Evolutionary conservation across 257 asterid genomes (phyloP).

Genomic region (Solanum ossicruentum): DNA sequence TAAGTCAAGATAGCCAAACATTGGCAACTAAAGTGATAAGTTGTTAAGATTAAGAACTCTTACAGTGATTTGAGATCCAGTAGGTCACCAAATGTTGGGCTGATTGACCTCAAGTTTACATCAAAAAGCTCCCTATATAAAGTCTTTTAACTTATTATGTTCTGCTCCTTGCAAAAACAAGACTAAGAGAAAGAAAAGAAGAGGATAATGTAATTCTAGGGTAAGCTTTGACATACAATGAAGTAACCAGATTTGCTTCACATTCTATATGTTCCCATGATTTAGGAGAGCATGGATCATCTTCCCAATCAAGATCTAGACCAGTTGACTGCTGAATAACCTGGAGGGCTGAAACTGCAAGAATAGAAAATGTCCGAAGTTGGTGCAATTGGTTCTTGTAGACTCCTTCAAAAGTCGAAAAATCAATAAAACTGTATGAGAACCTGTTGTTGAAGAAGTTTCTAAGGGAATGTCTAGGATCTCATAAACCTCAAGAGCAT

Average conservation of each 20-base stretch:
- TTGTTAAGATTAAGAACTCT: constrained; percentile 2
- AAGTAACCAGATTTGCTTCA: constrained; percentile 72
- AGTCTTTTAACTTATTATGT: neutral
- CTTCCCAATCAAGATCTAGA: constrained; percentile 72
- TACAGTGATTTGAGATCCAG: constrained; percentile 77
- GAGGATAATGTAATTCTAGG: neutral
- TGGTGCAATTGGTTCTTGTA: neutral
- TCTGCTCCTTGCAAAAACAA: neutral
- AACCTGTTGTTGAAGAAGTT: constrained; percentile 87
- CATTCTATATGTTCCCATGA: constrained; percentile 80
- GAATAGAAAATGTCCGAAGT: neutral
- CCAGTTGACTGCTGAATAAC: constrained; percentile 76
- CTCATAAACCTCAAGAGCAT: constrained; percentile 82
- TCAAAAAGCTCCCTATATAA: constrained; percentile 52
- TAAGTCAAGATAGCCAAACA: neutral
- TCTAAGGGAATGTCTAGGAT: constrained; percentile 63
- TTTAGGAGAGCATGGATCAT: constrained; percentile 82
- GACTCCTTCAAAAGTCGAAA: neutral
- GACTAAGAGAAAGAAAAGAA: neutral
- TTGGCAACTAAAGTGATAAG: neutral
- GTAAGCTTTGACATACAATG: constrained; percentile 31
- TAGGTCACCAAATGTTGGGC: constrained; percentile 73
- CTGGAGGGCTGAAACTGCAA: constrained; percentile 82
- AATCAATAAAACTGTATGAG: neutral
- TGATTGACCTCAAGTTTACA: constrained; percentile 66